Evolutionary conservation across 768 basidiomycete genomes (phyloP).

Genomic region (Naganishia onofrii): DNA sequence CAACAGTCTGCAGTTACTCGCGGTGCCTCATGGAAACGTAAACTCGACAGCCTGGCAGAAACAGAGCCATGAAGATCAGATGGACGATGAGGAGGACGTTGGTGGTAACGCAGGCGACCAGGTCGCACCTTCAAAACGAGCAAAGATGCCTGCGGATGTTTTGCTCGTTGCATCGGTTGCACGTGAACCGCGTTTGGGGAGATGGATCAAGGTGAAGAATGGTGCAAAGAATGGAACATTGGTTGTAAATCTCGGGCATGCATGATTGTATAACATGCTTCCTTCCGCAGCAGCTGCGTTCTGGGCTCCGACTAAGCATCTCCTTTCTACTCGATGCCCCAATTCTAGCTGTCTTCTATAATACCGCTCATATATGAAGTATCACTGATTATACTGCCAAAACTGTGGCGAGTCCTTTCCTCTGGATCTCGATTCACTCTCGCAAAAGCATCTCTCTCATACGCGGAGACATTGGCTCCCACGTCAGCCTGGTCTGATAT

Average conservation of each 20-base stretch:
- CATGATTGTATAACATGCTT: not conserved
- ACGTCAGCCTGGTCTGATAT: not conserved
- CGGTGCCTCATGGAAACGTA: conserved; percentile 56
- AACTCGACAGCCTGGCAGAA: conserved; percentile 56
- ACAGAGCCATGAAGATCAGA: conserved; percentile 12
- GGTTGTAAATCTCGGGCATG: conserved; percentile 55
- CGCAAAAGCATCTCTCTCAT: not conserved
- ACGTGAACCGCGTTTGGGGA: conserved; percentile 82
- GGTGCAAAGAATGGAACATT: conserved; percentile 71
- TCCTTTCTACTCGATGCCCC: not conserved
- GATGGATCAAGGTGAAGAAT: conserved; percentile 78
- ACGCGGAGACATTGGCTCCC: not conserved
- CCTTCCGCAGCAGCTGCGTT: not conserved
- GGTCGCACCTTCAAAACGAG: conserved; percentile 23
- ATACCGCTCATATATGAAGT: conserved; percentile 5
- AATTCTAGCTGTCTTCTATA: not conserved
- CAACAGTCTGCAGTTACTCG: conserved; percentile 81
- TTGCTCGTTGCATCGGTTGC: conserved; percentile 76
- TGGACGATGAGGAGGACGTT: conserved; percentile 31
- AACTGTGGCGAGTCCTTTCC: conserved; percentile 8
- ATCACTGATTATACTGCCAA: conserved; percentile 12
- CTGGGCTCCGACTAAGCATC: not conserved
- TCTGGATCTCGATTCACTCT: not conserved
- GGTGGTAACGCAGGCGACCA: conserved; percentile 7
- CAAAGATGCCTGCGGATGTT: conserved; percentile 47